phyloP scores from a whole-genome alignment of 1,139 yeast species.

The Saccharomycopsis phalli region DNA sequence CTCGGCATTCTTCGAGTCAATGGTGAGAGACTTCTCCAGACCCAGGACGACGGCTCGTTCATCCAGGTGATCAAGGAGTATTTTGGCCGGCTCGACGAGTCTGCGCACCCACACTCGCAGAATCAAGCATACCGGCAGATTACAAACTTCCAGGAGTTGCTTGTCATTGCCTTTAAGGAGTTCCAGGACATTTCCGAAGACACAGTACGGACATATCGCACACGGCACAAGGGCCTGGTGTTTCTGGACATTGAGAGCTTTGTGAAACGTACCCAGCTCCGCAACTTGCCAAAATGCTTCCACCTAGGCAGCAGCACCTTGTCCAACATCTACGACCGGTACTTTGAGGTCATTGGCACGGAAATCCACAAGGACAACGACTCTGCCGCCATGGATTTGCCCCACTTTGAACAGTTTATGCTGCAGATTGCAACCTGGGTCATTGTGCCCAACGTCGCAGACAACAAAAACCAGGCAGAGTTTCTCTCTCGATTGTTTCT shows the following conservation, averaged over 20 bases:
- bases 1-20: conserved; percentile 78
- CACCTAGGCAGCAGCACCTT: conserved; percentile 51
- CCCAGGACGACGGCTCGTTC: conserved; percentile 89
- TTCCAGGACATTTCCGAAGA: conserved; percentile 74
- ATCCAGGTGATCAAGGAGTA: conserved; percentile 77
- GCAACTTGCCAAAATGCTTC: conserved; percentile 70
- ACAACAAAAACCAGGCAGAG: conserved; percentile 33
- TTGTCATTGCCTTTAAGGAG: conserved; percentile 89
- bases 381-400: conserved; percentile 60
- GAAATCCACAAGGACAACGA: conserved; percentile 49
- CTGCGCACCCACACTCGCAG: conserved; percentile 68
- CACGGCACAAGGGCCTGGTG: conserved; percentile 66
- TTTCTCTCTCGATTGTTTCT: conserved; percentile 58
- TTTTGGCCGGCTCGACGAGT: conserved; percentile 68
- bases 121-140: conserved; percentile 57
- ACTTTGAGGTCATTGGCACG: conserved; percentile 65
- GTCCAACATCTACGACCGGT: conserved; percentile 74
- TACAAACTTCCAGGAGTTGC: conserved; percentile 80
- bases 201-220: conserved; percentile 58
- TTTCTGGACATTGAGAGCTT: conserved; percentile 80
- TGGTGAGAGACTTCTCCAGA: conserved; percentile 70
- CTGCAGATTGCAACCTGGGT: conserved; percentile 80
- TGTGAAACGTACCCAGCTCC: conserved; percentile 83
- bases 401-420: conserved; percentile 65
- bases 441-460: conserved; percentile 29